A percentile compares a stretch with the other conserved stretches of the same genome.
These are phyloP conservation scores for Collybiopsis luxurians DNA, from an alignment of 768 basidiomycete species.

Conservation along the genomic window DNA sequence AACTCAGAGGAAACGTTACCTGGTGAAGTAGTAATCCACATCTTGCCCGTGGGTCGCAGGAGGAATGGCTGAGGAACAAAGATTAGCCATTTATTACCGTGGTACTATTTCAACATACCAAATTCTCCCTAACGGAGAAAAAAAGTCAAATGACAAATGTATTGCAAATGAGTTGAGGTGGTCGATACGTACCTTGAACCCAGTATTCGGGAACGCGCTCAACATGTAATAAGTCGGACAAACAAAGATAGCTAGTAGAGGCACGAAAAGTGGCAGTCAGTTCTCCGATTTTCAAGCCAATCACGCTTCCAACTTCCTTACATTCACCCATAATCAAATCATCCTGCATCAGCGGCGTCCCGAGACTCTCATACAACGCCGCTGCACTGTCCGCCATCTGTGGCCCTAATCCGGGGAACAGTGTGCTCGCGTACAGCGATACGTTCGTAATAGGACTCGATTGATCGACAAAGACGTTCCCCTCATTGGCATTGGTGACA, in stretches of 20 bases:
- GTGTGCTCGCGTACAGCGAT: conserved; percentile 17
- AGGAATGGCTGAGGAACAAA: conserved; percentile 9
- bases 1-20: too few species aligned
- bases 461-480: conserved; percentile 23
- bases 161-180: background rate
- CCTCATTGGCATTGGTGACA: conserved; percentile 29
- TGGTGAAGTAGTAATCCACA: conserved; percentile 15
- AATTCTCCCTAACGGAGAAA: conserved; percentile 19
- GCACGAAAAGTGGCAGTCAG: too few species aligned
- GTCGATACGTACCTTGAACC: conserved; percentile 27
- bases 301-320: conserved; percentile 9
- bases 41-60: conserved; percentile 18
- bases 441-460: conserved; percentile 13
- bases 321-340: conserved; percentile 24
- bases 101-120: too few species aligned
- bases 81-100: background rate
- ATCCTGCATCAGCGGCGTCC: conserved; percentile 16
- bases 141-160: background rate
- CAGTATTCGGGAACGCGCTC: conserved; percentile 23
- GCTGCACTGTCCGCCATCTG: conserved; percentile 10
- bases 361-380: conserved; percentile 15
- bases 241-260: conserved; percentile 28
- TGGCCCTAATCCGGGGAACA: conserved; percentile 21
- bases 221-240: conserved; percentile 33
- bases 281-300: too few species aligned